Base-by-base conservation (phyloP, 495 filamentous ascomycete genomes). In the Emericellopsis terricola region DNA sequence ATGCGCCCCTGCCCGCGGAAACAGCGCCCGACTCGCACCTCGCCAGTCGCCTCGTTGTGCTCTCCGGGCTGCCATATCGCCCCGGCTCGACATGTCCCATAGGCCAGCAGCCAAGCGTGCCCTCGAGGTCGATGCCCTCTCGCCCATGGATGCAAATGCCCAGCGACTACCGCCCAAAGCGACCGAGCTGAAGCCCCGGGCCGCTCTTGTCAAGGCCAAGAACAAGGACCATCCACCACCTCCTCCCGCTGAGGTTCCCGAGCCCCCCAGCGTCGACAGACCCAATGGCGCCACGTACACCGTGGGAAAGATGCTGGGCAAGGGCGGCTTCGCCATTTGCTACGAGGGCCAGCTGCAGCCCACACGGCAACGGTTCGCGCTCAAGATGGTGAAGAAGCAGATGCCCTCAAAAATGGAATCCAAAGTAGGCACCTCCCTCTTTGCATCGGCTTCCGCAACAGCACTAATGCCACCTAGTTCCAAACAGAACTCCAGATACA, bases 401-500 rank as follows among this genome's bases (percentile, higher is more conserved):
- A 92, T 94, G 84, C 69, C 72, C 13, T 62, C 74, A 35, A 82
- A 81, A 44, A 71, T 71, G 65, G 67, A 81, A 43, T 82, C 92
- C 43, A 97, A 97, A 75, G 87, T 92, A 49, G 16, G 52, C 28
- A n/a, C n/a, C n/a, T n/a, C n/a, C n/a, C n/a, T 15, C 27, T 13
- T 21, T 15, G 31, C 16, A 18, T 7, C 17, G 8, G 10, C 10
- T n/a, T 14, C 5, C n/a, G n/a, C n/a, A n/a, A n/a, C n/a, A n/a
- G 32, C 37, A 20, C 55, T 71, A 42, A 72, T 49, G 2, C 4
- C 23, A 36, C 16, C 10, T 26, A 94, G 85, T 99, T 99, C 56
- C 82, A 89, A 56, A 93, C 85, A 3, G 91, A 99, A 49, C 68
- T 99, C 1, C 85, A 94, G 52, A 92, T 99, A 29, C 91, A 99